Percentiles rank a stretch among this genome's conserved stretches.
Evolutionary conservation across 1,139 yeast species (phyloP).

Genomic region (Yamadazyma atmosphaerica): DNA sequence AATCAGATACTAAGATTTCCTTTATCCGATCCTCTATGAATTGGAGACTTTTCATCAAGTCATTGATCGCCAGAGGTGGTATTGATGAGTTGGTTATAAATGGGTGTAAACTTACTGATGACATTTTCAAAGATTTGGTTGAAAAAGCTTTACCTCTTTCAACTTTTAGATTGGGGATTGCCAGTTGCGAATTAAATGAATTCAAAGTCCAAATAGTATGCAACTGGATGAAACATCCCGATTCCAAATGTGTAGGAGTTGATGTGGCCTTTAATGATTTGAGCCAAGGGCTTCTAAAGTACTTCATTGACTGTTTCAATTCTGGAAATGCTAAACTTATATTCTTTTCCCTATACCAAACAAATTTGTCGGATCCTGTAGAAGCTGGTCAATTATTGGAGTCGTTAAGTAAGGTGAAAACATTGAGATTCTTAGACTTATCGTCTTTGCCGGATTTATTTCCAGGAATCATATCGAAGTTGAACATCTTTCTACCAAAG

Average conservation of each 20-base stretch:
- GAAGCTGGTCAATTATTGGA: conserved; percentile 55
- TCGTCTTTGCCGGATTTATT: conserved; percentile 72
- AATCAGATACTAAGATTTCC: conserved; percentile 45
- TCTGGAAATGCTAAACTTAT: conserved; percentile 41
- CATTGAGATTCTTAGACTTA: conserved; percentile 72
- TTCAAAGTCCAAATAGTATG: conserved; percentile 58
- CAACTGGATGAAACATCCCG: conserved; percentile 59
- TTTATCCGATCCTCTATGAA: conserved; percentile 66
- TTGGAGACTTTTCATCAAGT: conserved; percentile 69
- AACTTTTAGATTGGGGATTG: conserved; percentile 76
- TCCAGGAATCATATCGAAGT: conserved; percentile 64
- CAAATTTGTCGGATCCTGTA: conserved; percentile 54
- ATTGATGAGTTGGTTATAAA: conserved; percentile 81
- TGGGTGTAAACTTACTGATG: conserved; percentile 68
- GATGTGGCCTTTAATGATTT: conserved; percentile 85
- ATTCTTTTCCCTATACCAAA: conserved; percentile 73
- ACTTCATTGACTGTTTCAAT: conserved; percentile 48
- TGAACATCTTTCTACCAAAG: conserved; percentile 64
- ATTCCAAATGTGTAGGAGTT: conserved; percentile 68
- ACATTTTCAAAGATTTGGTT: conserved; percentile 51
- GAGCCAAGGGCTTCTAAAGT: conserved; percentile 50
- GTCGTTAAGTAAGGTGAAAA: conserved; percentile 51
- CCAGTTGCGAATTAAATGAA: conserved; percentile 62
- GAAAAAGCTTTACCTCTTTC: conserved; percentile 50
- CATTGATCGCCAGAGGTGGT: conserved; percentile 63